These are phyloP conservation scores for Calonectria hongkongensis DNA, from an alignment of 2,329 filamentous ascomycete species.

Conservation along the genomic window DNA sequence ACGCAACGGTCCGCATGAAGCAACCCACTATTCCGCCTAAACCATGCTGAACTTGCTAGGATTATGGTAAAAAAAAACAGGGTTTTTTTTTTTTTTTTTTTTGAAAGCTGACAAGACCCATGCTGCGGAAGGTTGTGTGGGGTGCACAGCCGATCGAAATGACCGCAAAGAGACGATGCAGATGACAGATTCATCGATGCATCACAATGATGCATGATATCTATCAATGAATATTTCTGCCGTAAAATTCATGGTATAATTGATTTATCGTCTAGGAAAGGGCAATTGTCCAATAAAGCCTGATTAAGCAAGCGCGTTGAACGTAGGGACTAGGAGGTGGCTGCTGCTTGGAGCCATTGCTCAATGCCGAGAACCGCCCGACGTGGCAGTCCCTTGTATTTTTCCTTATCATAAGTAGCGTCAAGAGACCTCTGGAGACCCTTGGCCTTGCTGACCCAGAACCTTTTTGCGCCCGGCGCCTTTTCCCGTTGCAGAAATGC, in stretches of 20 bases:
- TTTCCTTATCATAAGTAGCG: slow-evolving; percentile 54
- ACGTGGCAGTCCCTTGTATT: slow-evolving; percentile 52
- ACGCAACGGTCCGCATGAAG: no score
- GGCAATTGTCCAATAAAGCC: background rate
- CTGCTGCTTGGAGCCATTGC: slow-evolving; percentile 54
- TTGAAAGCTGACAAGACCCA: background rate
- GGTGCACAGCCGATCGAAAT: background rate
- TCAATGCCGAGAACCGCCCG: slow-evolving; percentile 49
- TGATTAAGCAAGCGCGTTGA: background rate
- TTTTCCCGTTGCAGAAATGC: slow-evolving; percentile 44
- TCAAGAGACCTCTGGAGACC: slow-evolving; percentile 50
- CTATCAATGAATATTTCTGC: no score
- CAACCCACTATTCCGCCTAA: no score
- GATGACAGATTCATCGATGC: no score
- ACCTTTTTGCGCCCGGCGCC: slow-evolving; percentile 39
- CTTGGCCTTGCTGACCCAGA: slow-evolving; percentile 51
- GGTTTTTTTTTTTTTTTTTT: background rate
- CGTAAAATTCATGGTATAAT: no score
- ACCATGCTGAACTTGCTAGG: background rate
- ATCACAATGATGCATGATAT: no score
- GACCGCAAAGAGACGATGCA: background rate
- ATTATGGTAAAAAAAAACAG: background rate
- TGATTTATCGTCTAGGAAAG: background rate
- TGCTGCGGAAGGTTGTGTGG: background rate
- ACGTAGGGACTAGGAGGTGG: background rate